A percentile compares a stretch with the other conserved stretches of the same genome.
Conservation (phyloP, 1,284 basidiomycete genomes). For the Cutaneotrichosporon daszewskae region DNA sequence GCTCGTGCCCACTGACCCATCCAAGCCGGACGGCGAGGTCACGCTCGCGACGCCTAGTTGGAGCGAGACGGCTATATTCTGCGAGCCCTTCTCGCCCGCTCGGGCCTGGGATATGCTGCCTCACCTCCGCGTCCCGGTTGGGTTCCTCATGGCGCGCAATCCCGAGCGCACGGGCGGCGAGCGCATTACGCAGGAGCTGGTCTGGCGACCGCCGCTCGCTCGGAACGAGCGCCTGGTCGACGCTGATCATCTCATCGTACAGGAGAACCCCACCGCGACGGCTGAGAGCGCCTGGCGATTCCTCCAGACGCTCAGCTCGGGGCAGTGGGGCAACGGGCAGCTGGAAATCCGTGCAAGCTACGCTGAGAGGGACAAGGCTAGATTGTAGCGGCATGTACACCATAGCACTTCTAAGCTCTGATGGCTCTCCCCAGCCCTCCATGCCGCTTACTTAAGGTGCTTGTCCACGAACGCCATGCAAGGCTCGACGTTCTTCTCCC, state of each 20-base stretch:
- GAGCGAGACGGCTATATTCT: conserved; percentile 27
- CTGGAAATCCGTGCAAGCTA: conserved; percentile 4
- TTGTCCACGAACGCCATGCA: conserved; percentile 23
- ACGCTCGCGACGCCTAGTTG: conserved; percentile 29
- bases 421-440: no score
- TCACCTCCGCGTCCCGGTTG: conserved; percentile 23
- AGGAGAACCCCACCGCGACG: conserved; percentile 31
- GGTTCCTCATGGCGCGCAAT: conserved; percentile 25
- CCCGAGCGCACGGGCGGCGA: conserved; percentile 24
- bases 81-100: conserved; percentile 21
- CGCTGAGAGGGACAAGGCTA: neutral
- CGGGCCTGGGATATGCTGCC: conserved; percentile 30
- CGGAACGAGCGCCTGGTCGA: conserved; percentile 32
- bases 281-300: conserved; percentile 30
- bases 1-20: conserved; percentile 47
- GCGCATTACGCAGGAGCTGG: conserved; percentile 21
- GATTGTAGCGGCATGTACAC: no score
- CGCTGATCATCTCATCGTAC: conserved; percentile 32
- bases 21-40: conserved; percentile 19
- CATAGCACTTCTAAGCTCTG: no score
- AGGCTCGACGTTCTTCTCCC: conserved; percentile 24
- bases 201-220: conserved; percentile 26
- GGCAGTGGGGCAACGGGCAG: conserved; percentile 2
- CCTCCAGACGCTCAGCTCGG: conserved; percentile 16
- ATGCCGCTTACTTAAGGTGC: conserved; percentile 11